Base-by-base conservation (phyloP, 805 yeast genomes). In the Wickerhamiella siamensis region DNA sequence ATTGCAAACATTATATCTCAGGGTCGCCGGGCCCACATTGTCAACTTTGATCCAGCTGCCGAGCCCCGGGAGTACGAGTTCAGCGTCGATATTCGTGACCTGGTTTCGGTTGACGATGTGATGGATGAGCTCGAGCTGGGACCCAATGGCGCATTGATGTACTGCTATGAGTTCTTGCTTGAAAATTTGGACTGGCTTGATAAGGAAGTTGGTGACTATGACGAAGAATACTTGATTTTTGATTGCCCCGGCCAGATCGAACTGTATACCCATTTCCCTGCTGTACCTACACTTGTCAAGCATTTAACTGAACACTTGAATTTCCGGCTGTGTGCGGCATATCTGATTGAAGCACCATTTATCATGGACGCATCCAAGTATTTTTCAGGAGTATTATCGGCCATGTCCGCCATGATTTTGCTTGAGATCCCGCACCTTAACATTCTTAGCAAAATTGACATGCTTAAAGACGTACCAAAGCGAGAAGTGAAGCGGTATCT, bases 241-340 rank as follows among this genome's bases (percentile, higher is more conserved):
- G 97, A 88, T 58, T 87, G 96, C 61, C 97, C 97, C 0, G 97
- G 97, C 0, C 97, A 88, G 58, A 87, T 88, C 47, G 98, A 88
- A 60, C 67, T 88, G 18, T 88, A 88, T 56, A 84, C 94, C 4
- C 99, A 91, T 61, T 75, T 88, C 27, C 97, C 97, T 0, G 88
- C 86, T 5, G 67, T 91, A 40, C 98, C 98, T 1, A 72, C 84
- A 2, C 76, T 91, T 5, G 91, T 84, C 6, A 79, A 77, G 49
- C 97, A 91, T 62, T 67, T 91, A 49, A 80, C 78, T 53, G 75
- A 75, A 43, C 79, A 74, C 47, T 65, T 87, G 56, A 83, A 82
- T 55, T 88, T 91, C 65, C 80, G 78, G 43, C 64, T 93, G 14
- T 91, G 99, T 65, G 95, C 96, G 19, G 75, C 95, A 0, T 91